Conservation (phyloP, 164 flowering plant genomes). For the Vitis rotundifolia region DNA sequence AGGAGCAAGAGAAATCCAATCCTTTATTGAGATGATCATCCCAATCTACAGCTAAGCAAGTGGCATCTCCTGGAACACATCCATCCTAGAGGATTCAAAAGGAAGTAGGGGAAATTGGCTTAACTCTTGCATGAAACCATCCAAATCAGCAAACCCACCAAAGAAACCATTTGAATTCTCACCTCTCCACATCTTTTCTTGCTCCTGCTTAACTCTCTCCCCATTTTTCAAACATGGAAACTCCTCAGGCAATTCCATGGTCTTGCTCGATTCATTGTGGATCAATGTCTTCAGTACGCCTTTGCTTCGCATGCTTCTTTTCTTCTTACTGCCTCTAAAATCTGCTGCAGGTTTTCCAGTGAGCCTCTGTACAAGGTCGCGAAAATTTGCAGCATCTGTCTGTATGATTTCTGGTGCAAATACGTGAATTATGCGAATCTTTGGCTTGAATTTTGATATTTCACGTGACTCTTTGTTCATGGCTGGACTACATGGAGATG, state of each 20-base stretch:
- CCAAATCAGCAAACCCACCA: slow-evolving; percentile 27
- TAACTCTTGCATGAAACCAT: slow-evolving; percentile 24
- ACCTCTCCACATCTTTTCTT: slow-evolving; percentile 8
- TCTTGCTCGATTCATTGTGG: neutral
- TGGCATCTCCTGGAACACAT: slow-evolving; percentile 7
- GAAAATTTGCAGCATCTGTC: slow-evolving; percentile 39
- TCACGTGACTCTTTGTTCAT: slow-evolving; percentile 23
- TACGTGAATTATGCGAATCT: slow-evolving; percentile 43
- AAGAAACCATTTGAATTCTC: slow-evolving; percentile 9
- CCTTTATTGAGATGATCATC: too few relatives aligned
- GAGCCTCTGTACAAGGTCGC: slow-evolving; percentile 46
- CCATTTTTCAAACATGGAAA: neutral
- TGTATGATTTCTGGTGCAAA: slow-evolving; percentile 46
- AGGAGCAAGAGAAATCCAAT: too few relatives aligned
- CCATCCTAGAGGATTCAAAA: slow-evolving; percentile 6
- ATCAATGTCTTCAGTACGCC: neutral
- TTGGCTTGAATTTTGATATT: slow-evolving; percentile 30
- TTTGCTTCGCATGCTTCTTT: neutral
- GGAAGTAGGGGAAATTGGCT: slow-evolving; percentile 11
- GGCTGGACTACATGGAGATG: slow-evolving; percentile 8
- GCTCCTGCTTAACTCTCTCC: slow-evolving; percentile 1
- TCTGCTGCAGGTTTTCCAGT: slow-evolving; percentile 32
- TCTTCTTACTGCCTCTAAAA: neutral
- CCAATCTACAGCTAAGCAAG: slow-evolving; percentile 2
- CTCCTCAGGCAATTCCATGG: neutral